A percentile compares a stretch with the other conserved stretches of the same genome.
These are phyloP conservation scores for Verticillium tricorpus DNA, from an alignment of 2,329 filamentous ascomycete genomes.

Conservation along the genomic window DNA sequence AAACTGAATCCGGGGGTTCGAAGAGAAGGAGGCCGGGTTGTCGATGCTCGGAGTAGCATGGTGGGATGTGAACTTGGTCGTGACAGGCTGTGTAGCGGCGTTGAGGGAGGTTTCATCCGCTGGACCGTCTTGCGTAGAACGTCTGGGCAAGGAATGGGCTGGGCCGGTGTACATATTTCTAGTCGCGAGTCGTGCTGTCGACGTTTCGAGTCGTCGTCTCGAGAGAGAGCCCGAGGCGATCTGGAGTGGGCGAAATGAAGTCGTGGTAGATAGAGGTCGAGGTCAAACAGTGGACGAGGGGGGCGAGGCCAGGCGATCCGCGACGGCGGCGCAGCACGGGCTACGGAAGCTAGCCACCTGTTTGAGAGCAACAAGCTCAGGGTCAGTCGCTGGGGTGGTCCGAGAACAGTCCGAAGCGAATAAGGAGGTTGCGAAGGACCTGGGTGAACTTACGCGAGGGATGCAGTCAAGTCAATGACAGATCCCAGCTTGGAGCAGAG, in stretches of 20 bases:
- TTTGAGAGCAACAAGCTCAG: not conserved
- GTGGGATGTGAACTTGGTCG: conserved; percentile 8
- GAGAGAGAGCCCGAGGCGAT: not conserved
- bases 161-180: conserved; percentile 13
- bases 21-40: conserved; percentile 10
- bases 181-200: not conserved
- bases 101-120: conserved; percentile 4
- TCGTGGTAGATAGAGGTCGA: not conserved
- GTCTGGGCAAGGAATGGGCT: conserved; percentile 11
- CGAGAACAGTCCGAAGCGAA: not conserved
- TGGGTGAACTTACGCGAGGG: not conserved
- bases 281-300: not conserved
- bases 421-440: not conserved
- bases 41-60: conserved; percentile 11
- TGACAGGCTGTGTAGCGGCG: conserved; percentile 6
- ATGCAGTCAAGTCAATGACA: not conserved
- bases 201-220: not conserved
- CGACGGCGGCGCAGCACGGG: not conserved
- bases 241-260: not conserved
- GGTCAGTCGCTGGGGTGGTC: not conserved
- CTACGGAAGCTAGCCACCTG: not conserved
- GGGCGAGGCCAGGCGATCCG: not conserved
- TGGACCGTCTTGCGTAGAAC: conserved; percentile 6
- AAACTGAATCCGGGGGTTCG: conserved; percentile 25
- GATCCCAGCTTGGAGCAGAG: not conserved